Base-by-base conservation (phyloP, 257 asterid species). In the Capsicum chinense region DNA sequence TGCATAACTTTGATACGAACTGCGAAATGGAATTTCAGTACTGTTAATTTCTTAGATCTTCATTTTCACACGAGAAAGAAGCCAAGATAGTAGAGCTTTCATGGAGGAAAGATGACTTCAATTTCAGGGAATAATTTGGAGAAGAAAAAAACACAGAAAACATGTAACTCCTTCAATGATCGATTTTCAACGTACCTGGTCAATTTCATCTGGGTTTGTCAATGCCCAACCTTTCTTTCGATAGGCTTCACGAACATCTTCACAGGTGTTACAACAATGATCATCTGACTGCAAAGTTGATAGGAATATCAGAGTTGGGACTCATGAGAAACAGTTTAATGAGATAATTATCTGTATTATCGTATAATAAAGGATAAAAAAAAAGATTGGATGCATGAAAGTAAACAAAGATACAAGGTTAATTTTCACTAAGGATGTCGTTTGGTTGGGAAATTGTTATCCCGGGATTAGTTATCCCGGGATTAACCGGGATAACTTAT, bases 221-320 rank as follows among this genome's bases (percentile, higher is more conserved):
- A 96, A 14, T 19, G 95, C 97, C 99, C 99, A 96, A 67, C 98
- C 99, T 79, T 94, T 96, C 91, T 90, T 96, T 83, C 95, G 90
- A 90, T 94, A 96, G 79, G 99, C 98, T 89, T 96, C 99, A 79
- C 98, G 98, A 88, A 96, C 99, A 80, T 96, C 99, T 90, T 96
- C 99, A 89, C 98, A 96, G 78, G 87, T 88, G 91, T 94, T 96
- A 85, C 99, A 96, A 84, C 98, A 96, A 39, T 93, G 95, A 83
- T 91, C 95, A 90, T 96, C 97, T 10, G 92, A 71, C 99, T 97
- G 93, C 85, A 90, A 83, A 87, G 68, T 64, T 68, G 60, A 83
- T 74, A 79, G 80, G 83, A 84, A 84, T 83, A 26, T 80, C 63
- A 47, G 78, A 39, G 73, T 80, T 79, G 85, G 81, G 76, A 81